Base-by-base conservation (phyloP, 2,329 filamentous ascomycete species). In the Clonostachys chloroleuca region DNA sequence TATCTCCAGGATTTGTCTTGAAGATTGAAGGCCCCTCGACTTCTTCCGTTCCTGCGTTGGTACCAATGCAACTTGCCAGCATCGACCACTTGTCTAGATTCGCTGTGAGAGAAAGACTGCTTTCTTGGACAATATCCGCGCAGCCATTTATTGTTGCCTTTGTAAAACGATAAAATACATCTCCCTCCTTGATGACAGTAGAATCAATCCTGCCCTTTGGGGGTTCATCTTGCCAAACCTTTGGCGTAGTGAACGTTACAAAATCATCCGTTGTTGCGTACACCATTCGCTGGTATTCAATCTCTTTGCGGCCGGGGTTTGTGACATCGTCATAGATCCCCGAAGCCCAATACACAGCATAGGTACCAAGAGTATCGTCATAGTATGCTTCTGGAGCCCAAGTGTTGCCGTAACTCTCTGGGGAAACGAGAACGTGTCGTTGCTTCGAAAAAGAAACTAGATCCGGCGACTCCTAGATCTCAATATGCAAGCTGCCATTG, bases 21-120 rank as follows among this genome's bases (percentile, higher is more conserved):
- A 77, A 77, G 1, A 67, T 57, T 0, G 72, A 74, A 0, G 74
- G 74, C 0, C 74, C 74, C 49, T 77, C 74, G 5, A 77, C 70
- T 1, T 61, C 62, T n/a, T 56, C 56, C 2, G 70, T 71, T 0
- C 74, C 73, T 1, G 73, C 73, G 30, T 74, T 65, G 18, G 55
- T 57, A 9, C 73, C 74, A 49, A 77, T 76, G 49, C 74, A 77
- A 8, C 63, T 63, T 14, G 63, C 63, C 17, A 73, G 59, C 7
- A 58, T 61, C 2, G 62, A 67, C 73, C 73, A 77, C 2, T 61
- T 62, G 1, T 59, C 52, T 4, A 75, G 54, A 0, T 60, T 60
- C 2, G 66, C 66, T 14, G 66, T 65, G 14, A 77, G 61, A 3
- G 62, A 63, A 6, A 57, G 48, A 1, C 71, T 73, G 18, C 64